Percentiles rank a stretch among this genome's conserved stretches.
Conservation (phyloP, 345 rosid genomes). For the Pistacia vera region DNA sequence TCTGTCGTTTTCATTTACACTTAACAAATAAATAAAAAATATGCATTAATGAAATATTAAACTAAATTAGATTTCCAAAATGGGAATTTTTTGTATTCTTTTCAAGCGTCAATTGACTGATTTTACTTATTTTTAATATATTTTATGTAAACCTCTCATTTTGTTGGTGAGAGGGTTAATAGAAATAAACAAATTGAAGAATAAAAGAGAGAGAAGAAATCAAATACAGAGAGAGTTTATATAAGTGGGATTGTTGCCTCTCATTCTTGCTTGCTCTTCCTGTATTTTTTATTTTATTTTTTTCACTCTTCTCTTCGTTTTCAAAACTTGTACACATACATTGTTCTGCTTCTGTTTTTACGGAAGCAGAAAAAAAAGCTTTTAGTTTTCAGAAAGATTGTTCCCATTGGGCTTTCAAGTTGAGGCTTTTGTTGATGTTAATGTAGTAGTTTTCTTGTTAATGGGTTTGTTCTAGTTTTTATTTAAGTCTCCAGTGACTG, state of each 20-base stretch:
- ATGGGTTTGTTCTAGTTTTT: background rate
- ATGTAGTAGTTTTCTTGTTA: slow-evolving; percentile 26
- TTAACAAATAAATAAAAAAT: too few species aligned
- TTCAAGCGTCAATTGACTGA: background rate
- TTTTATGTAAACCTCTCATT: slow-evolving; percentile 20
- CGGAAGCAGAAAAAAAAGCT: background rate
- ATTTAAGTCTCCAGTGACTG: slow-evolving; percentile 20
- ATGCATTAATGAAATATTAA: background rate
- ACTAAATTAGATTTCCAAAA: background rate
- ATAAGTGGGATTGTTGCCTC: slow-evolving; percentile 34
- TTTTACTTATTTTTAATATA: background rate
- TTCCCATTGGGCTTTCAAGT: background rate
- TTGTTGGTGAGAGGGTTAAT: slow-evolving; percentile 22
- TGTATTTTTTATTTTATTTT: slow-evolving; percentile 1
- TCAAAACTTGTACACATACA: slow-evolving; percentile 21
- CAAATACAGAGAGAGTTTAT: slow-evolving; percentile 24
- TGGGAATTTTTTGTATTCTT: background rate
- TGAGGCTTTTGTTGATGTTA: background rate
- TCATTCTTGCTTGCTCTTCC: slow-evolving; percentile 23
- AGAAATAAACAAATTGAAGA: background rate
- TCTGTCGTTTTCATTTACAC: too few species aligned
- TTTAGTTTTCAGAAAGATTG: background rate
- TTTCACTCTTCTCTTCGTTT: slow-evolving; percentile 33
- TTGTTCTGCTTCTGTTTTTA: background rate
- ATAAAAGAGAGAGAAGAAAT: background rate